Evolutionary conservation across 805 yeast species (phyloP), one percentile per base, ranked within the genome.

Genomic region (Limtongozyma cylindracea): DNA sequence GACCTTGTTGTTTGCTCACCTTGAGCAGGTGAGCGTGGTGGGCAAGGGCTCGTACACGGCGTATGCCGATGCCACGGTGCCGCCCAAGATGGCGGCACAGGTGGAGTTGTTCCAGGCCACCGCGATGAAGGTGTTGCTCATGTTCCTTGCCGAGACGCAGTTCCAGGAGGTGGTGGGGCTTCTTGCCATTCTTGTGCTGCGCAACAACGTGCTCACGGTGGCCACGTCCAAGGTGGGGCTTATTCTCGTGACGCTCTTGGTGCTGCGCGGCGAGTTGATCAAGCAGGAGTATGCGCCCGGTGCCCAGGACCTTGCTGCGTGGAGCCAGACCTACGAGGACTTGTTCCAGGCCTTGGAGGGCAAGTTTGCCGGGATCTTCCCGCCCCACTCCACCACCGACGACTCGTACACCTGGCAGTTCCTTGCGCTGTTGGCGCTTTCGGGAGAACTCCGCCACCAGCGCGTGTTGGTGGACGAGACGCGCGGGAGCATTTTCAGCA

Each of bases 321-420:
- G 95, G 95, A 58, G 70, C 20, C 53, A 58, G 23, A 65, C 77
- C 25, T 84, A 84, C 42, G 91, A 77, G 42, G 67, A 63, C 32
- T 49, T 84, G 27, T 84, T 84, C 49, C 65, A 71, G 10, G 55
- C 70, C 2, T 49, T 82, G 31, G 88, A 77, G 44, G 73, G 78
- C 4, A 65, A 77, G 41, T 56, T 84, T 26, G 55, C 71, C 1
- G 52, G 64, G 10, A 61, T 82, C 20, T 82, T 84, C 69, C 93
- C 94, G 24, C 76, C 84, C 19, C 51, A 16, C 27, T 49, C 44
- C 22, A 53, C 47, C 22, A 52, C 47, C 19, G 40, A 41, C 18
- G 84, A 72, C 35, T 80, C 49, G 17, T 80, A 82, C 37, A 78
- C 78, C 22, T 84, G 98, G 98, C 95, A 84, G 49, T 82, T 84